Evolutionary conservation across 2,329 filamentous ascomycete species (phyloP).

Genomic region (Amphichorda felina): DNA sequence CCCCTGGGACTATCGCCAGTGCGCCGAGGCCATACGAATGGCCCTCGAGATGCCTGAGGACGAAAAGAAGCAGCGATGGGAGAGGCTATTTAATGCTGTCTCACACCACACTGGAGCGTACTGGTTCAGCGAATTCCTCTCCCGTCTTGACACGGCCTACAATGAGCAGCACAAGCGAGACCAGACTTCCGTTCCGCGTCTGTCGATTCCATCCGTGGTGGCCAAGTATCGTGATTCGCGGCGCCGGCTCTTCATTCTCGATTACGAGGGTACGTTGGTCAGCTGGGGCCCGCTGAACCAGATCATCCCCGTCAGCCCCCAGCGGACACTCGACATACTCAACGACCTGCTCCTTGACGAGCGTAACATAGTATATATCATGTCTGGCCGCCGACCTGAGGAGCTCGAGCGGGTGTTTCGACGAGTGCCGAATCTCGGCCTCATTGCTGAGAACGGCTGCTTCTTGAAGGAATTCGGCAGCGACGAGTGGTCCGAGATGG

Average conservation of each 20-base stretch:
- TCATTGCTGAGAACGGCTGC: slow-evolving; percentile 92
- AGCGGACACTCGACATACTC: slow-evolving; percentile 72
- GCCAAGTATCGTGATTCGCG: slow-evolving; percentile 54
- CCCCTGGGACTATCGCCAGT: slow-evolving; percentile 88
- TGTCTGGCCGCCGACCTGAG: slow-evolving; percentile 79
- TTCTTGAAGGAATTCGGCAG: slow-evolving; percentile 65
- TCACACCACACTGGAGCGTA: slow-evolving; percentile 71
- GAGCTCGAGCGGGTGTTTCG: slow-evolving; percentile 82
- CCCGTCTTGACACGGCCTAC: slow-evolving; percentile 62
- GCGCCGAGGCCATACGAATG: slow-evolving; percentile 71
- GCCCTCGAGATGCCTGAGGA: slow-evolving; percentile 69
- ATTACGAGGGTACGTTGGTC: slow-evolving; percentile 88
- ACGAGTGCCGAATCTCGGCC: slow-evolving; percentile 68
- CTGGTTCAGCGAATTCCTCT: slow-evolving; percentile 71
- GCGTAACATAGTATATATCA: slow-evolving; percentile 81
- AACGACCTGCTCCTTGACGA: slow-evolving; percentile 72
- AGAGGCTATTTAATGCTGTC: slow-evolving; percentile 59
- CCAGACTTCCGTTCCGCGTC: slow-evolving; percentile 73
- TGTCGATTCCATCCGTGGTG: slow-evolving; percentile 56
- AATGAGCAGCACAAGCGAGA: slow-evolving; percentile 78
- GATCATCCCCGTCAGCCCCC: slow-evolving; percentile 73
- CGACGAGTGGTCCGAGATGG: slow-evolving; percentile 66
- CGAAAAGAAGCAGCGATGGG: slow-evolving; percentile 67
- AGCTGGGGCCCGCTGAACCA: slow-evolving; percentile 76
- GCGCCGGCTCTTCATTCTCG: slow-evolving; percentile 73